Evolutionary conservation across 228 moss, liverwort and hornwort species (phyloP), one percentile per base, ranked within the genome.

Genomic region (Sphagnum fallax): DNA sequence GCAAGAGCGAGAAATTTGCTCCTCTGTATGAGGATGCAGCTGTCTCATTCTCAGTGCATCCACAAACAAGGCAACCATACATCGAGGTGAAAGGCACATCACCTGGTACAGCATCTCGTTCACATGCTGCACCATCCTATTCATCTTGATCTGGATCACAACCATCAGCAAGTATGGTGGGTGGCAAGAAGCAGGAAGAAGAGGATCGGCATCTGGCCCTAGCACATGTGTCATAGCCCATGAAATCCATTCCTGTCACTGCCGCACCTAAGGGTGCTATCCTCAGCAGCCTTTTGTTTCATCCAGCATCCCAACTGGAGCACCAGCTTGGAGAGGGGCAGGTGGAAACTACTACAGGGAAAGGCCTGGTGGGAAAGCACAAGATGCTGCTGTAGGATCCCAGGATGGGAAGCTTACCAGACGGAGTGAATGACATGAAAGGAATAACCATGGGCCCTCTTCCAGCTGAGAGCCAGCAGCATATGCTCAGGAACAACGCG

Each of bases 1-100:
- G 98, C 75, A 98, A 98, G 84, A 98, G 98, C 73, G 98, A 98
- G 74, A 98, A 98, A 67, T 98, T 98, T 55, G 94, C 87, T 68
- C 92, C 92, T 5, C 71, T 98, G 52, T 94, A 90, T 47, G 98
- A 98, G 82, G 98, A 92, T 50, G 83, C 90, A 51, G 87, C 92
- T 18, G 90, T 91, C 49, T 92, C 94, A 5, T 98, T 91, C 68
- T 85, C 90, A 6, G 90, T 92, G 84, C 94, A 98, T 66, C 85
- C 87, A 67, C 88, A 92, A 67, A 80, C 87, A 60, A 91, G 93
- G 48, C 88, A 84, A 52, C 76, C 90, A 48, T 84, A 77, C 52
- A 82, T 83, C 52, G 93, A 93, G 72, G 93, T 88, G 47, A 89
- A 91, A 50, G 97, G 91, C 63, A 85, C 91, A 50, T 98, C 98